These are phyloP conservation scores for Mytilinidion resinicola DNA, from an alignment of 495 filamentous ascomycete species.

Conservation along the genomic window DNA sequence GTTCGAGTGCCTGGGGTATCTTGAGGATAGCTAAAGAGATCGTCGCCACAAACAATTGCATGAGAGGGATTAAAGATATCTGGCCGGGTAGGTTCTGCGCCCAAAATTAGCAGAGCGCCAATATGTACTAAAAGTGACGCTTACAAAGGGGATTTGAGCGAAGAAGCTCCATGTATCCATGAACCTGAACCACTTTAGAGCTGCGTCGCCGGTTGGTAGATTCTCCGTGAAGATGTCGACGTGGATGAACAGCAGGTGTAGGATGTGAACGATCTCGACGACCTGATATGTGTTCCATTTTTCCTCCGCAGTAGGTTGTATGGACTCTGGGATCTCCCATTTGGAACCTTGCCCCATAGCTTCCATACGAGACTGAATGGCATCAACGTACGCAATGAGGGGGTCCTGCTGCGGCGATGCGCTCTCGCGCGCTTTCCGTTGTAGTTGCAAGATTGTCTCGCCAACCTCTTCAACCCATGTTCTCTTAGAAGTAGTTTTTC, in stretches of 20 bases:
- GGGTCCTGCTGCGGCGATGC: neutral
- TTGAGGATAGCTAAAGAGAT: slow-evolving; percentile 71
- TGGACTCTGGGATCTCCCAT: slow-evolving; percentile 46
- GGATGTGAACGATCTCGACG: slow-evolving; percentile 61
- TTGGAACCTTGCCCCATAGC: slow-evolving; percentile 44
- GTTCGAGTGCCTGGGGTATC: slow-evolving; percentile 43
- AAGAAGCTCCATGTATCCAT: slow-evolving; percentile 18
- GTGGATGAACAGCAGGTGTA: slow-evolving; percentile 67
- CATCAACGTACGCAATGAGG: slow-evolving; percentile 12
- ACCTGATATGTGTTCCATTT: slow-evolving; percentile 58
- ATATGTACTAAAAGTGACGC: neutral
- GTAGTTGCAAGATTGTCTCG: neutral
- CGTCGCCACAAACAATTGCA: slow-evolving; percentile 63
- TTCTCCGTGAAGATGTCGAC: slow-evolving; percentile 46
- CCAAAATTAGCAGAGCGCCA: neutral
- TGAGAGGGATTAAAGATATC: slow-evolving; percentile 51
- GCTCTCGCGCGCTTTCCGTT: neutral
- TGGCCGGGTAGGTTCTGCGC: slow-evolving; percentile 23
- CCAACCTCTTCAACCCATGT: slow-evolving; percentile 5
- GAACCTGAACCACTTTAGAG: slow-evolving; percentile 43
- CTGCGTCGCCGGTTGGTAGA: slow-evolving; percentile 50
- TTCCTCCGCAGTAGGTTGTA: slow-evolving; percentile 49
- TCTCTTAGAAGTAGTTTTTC: neutral
- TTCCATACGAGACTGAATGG: slow-evolving; percentile 37
- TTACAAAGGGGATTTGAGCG: slow-evolving; percentile 3